Percentiles rank a stretch among this genome's conserved stretches.
phyloP scores from a whole-genome alignment of 768 basidiomycete genomes.

The Sporobolomyces roseus region DNA sequence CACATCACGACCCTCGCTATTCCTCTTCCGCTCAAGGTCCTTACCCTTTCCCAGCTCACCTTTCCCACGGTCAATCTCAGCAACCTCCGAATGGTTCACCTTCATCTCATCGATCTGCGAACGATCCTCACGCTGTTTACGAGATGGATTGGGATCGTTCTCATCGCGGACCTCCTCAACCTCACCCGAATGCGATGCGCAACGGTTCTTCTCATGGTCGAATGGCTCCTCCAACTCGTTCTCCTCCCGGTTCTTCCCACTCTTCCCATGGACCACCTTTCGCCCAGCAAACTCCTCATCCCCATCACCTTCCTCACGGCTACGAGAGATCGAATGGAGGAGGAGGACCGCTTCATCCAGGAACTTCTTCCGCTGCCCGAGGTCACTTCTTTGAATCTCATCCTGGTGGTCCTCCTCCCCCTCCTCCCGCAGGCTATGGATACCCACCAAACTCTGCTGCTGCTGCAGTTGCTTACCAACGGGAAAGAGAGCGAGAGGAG shows the following conservation, averaged over 20 bases:
- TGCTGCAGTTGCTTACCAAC: neutral
- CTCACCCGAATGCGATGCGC: neutral
- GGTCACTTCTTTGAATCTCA: constrained; percentile 27
- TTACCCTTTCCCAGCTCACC: constrained; percentile 26
- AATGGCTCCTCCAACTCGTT: constrained; percentile 2
- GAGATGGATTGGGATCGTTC: constrained; percentile 15
- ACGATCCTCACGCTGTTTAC: constrained; percentile 15
- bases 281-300: constrained; percentile 3
- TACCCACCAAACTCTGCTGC: neutral
- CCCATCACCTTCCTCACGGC: neutral
- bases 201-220: constrained; percentile 5
- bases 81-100: neutral
- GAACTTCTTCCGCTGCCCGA: neutral
- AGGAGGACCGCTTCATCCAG: too few relatives aligned
- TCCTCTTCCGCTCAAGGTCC: neutral
- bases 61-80: constrained; percentile 10
- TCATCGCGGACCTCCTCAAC: neutral
- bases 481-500: constrained; percentile 2
- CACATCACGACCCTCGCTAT: constrained; percentile 6
- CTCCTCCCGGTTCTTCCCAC: constrained; percentile 8
- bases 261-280: neutral
- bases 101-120: neutral
- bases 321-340: neutral
- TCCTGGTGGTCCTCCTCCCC: constrained; percentile 16
- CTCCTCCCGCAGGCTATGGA: neutral